Percentiles rank a stretch among this genome's conserved stretches.
Conservation (phyloP, 2,329 filamentous ascomycete genomes). For the Drechslerella coelobrocha region DNA sequence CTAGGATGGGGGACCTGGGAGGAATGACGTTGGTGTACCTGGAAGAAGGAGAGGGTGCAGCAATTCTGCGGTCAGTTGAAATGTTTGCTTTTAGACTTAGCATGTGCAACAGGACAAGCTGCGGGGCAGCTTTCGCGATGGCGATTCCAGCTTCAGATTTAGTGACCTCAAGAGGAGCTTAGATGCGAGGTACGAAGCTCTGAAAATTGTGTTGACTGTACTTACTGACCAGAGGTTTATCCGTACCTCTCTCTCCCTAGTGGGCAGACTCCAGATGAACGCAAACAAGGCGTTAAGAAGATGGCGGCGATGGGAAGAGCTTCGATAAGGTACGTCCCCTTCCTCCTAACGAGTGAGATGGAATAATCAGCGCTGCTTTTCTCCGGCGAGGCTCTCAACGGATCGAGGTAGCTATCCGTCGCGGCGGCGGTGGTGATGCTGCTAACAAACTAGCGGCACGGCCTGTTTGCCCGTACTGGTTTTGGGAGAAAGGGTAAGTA, state of each 20-base stretch:
- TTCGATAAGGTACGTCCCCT: background rate
- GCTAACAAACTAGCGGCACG: conserved; percentile 9
- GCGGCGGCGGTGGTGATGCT: conserved; percentile 28
- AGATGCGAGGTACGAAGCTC: conserved; percentile 7
- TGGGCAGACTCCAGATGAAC: background rate
- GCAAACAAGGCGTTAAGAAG: conserved; percentile 3
- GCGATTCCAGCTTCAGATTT: background rate
- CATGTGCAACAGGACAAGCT: background rate
- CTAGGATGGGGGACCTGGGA: background rate
- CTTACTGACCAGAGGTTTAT: background rate
- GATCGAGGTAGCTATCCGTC: conserved; percentile 36
- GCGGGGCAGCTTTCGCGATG: conserved; percentile 6
- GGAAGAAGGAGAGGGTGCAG: conserved; percentile 3
- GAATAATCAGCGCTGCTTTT: conserved; percentile 9
- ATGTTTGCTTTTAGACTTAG: background rate
- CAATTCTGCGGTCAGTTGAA: background rate
- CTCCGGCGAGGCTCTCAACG: background rate
- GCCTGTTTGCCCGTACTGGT: conserved; percentile 20
- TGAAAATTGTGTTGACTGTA: conserved; percentile 2
- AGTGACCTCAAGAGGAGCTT: conserved; percentile 2
- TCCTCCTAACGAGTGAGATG: background rate
- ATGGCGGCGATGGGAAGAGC: background rate
- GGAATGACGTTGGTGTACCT: conserved; percentile 19
- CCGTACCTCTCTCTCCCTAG: background rate
- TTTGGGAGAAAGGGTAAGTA: background rate